These are phyloP conservation scores for Ophiostoma australiae DNA, from an alignment of 2,329 filamentous ascomycete genomes.

Conservation along the genomic window DNA sequence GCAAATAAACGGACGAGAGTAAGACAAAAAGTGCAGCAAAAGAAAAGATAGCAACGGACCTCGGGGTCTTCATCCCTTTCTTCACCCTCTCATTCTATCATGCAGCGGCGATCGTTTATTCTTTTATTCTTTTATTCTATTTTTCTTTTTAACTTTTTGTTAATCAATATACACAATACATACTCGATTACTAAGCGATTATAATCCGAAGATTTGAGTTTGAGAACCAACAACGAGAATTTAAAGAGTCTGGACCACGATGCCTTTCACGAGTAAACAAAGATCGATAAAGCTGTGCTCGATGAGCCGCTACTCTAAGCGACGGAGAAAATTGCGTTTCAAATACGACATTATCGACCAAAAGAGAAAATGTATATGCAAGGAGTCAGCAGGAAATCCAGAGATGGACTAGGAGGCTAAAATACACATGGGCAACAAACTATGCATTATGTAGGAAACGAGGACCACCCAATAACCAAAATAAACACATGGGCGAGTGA, in stretches of 20 bases:
- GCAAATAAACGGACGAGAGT: not conserved
- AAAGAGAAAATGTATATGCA: slow-evolving; percentile 7
- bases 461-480: too few species aligned
- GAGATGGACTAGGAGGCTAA: not conserved
- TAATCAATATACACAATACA: too few species aligned
- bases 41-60: not conserved
- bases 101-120: not conserved
- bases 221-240: not conserved
- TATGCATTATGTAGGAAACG: too few species aligned
- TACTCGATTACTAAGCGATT: not conserved
- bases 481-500: not conserved
- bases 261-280: not conserved
- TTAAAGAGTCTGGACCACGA: not conserved
- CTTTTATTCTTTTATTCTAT: not conserved
- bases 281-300: not conserved
- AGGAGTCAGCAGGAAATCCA: not conserved
- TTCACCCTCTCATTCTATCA: slow-evolving; percentile 1
- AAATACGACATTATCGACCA: slow-evolving; percentile 11
- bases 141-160: not conserved
- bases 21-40: not conserved
- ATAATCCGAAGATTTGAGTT: not conserved
- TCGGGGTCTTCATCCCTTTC: slow-evolving; percentile 5
- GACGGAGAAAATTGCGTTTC: slow-evolving; percentile 13
- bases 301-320: slow-evolving; percentile 9
- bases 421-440: not conserved